A percentile compares a stretch with the other conserved stretches of the same genome.
Conservation (phyloP, 2,329 filamentous ascomycete genomes). For the Penicillium sp. region DNA sequence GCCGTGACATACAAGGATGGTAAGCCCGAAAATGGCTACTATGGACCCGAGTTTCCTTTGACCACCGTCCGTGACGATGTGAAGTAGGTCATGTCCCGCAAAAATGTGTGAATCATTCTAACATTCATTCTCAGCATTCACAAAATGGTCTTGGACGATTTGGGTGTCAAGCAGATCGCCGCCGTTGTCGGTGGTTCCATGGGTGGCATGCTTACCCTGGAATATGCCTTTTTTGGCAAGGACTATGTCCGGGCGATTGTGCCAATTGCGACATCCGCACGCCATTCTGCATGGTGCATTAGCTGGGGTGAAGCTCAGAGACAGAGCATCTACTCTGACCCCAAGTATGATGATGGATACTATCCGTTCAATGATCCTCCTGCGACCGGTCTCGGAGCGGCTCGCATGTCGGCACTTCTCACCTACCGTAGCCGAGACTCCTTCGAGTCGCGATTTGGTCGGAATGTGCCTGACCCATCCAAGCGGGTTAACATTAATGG, state of each 20-base stretch:
- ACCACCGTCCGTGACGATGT: conserved; percentile 96
- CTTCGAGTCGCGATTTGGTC: conserved; percentile 91
- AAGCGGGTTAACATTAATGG: conserved; percentile 81
- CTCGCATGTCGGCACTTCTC: conserved; percentile 92
- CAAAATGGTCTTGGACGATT: conserved; percentile 54
- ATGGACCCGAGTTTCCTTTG: conserved; percentile 93
- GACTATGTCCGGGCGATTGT: conserved; percentile 56
- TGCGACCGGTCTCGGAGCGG: conserved; percentile 81
- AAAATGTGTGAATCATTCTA: background rate
- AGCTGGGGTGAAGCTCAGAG: conserved; percentile 60
- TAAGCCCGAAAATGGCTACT: conserved; percentile 69
- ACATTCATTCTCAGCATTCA: conserved; percentile 45
- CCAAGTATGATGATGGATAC: conserved; percentile 97
- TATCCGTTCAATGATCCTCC: conserved; percentile 87
- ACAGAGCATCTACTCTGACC: conserved; percentile 86
- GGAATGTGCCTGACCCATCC: conserved; percentile 84
- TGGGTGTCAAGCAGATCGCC: conserved; percentile 56
- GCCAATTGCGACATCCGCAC: conserved; percentile 57
- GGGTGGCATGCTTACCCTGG: conserved; percentile 59
- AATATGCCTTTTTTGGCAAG: conserved; percentile 70
- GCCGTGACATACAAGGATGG: conserved; percentile 78
- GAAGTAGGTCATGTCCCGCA: conserved; percentile 58
- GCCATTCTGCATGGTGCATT: conserved; percentile 60
- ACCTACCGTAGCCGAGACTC: conserved; percentile 97
- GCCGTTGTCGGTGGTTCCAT: conserved; percentile 59